These are phyloP conservation scores for Hemisphaericaspora lyxosophila DNA, from an alignment of 1,139 yeast genomes.

Conservation along the genomic window DNA sequence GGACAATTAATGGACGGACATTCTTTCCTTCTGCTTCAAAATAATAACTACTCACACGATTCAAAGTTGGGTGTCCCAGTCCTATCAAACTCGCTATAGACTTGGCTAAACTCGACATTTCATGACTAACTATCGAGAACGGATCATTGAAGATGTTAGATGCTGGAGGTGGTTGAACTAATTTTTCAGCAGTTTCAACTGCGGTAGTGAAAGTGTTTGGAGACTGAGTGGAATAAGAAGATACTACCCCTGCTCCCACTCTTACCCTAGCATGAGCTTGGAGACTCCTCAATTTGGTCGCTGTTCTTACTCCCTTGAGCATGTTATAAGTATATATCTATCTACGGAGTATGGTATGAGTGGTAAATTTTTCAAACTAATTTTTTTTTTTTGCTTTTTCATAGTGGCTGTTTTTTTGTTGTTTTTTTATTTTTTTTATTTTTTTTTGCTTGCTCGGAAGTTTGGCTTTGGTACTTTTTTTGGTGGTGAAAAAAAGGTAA, in stretches of 20 bases:
- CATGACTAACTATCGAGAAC: conserved; percentile 87
- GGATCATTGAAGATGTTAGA: conserved; percentile 67
- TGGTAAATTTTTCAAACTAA: not conserved
- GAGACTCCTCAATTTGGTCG: not conserved
- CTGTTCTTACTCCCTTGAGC: not conserved
- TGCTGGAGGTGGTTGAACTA: conserved; percentile 67
- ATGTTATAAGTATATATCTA: not conserved
- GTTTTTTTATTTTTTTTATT: no score
- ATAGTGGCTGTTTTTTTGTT: no score
- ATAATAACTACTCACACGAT: conserved; percentile 87
- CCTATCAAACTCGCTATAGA: conserved; percentile 87
- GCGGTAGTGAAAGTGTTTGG: conserved; percentile 49
- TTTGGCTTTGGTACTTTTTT: no score
- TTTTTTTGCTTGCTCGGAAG: no score
- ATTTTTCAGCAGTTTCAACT: conserved; percentile 71
- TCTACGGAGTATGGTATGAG: no score
- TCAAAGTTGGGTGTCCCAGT: conserved; percentile 89
- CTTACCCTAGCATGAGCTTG: not conserved
- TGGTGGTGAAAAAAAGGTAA: no score
- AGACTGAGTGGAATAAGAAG: not conserved
- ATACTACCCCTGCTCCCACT: not conserved
- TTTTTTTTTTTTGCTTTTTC: not conserved
- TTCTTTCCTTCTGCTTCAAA: conserved; percentile 96
- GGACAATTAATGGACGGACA: conserved; percentile 86
- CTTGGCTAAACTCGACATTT: conserved; percentile 86